Conservation (phyloP, 768 basidiomycete genomes). For the Pluteus cervinus region DNA sequence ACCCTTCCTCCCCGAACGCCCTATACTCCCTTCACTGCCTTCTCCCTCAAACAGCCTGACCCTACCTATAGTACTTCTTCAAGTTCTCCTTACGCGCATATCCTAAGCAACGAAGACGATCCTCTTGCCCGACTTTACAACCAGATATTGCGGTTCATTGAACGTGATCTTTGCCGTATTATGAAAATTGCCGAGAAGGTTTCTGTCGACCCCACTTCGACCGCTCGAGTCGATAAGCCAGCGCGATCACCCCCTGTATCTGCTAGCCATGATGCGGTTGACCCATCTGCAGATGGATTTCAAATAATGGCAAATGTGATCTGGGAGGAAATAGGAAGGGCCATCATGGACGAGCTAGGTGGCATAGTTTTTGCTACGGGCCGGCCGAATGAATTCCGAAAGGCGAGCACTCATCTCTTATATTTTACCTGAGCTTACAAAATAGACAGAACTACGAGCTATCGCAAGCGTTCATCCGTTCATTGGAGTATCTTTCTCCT, state of each 20-base stretch:
- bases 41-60: constrained; percentile 42
- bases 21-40: constrained; percentile 47
- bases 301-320: constrained; percentile 85
- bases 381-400: constrained; percentile 83
- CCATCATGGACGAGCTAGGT: constrained; percentile 84
- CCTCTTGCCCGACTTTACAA: constrained; percentile 76
- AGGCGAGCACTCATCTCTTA: constrained; percentile 35
- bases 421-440: constrained; percentile 4
- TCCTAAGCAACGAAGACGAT: constrained; percentile 63
- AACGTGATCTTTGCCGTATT: constrained; percentile 65
- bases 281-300: constrained; percentile 41
- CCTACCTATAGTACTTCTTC: constrained; percentile 33
- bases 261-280: neutral
- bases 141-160: constrained; percentile 74
- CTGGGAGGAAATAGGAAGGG: constrained; percentile 77
- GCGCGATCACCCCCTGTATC: neutral
- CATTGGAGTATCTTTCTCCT: constrained; percentile 79
- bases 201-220: constrained; percentile 35
- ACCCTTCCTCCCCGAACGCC: constrained; percentile 36
- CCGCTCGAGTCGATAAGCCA: constrained; percentile 6
- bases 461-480: constrained; percentile 75
- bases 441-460: constrained; percentile 70
- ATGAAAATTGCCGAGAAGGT: constrained; percentile 75
- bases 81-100: constrained; percentile 30
- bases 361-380: constrained; percentile 84